These are phyloP conservation scores for Fonticula alba DNA, from an alignment of 78 protist genomes.

Conservation along the genomic window DNA sequence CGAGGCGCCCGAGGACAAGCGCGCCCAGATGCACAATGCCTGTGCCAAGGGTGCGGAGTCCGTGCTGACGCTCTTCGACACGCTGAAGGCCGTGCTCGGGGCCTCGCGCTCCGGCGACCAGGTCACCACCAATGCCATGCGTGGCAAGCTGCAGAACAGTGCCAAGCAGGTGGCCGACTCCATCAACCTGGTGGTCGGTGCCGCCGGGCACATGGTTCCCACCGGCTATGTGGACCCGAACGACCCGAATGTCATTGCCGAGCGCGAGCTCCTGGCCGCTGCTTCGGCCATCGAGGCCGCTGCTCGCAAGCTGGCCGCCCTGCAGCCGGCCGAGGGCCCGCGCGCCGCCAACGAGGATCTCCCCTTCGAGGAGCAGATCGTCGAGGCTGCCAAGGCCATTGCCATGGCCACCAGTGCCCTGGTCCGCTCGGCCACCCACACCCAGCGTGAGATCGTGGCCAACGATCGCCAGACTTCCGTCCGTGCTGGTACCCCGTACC, in stretches of 20 bases:
- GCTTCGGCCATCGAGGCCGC: conserved; percentile 24
- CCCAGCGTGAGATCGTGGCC: conserved; percentile 46
- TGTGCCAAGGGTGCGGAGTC: neutral
- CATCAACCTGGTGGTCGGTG: neutral
- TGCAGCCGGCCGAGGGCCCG: conserved; percentile 6
- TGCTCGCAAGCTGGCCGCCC: conserved; percentile 14
- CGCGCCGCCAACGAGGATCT: conserved; percentile 5
- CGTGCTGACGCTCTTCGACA: neutral
- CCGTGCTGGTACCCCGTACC: conserved; percentile 24
- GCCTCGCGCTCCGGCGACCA: no score
- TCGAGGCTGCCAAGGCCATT: conserved; percentile 66
- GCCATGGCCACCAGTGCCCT: conserved; percentile 34
- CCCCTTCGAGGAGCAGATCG: conserved; percentile 37
- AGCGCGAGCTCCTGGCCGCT: conserved; percentile 16
- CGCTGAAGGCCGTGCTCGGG: neutral
- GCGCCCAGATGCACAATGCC: no score
- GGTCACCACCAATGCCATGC: neutral
- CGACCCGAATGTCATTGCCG: conserved; percentile 22
- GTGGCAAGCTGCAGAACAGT: neutral
- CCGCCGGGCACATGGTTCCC: neutral
- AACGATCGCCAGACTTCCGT: no score
- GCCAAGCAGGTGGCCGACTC: conserved; percentile 3
- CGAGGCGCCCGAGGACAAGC: no score
- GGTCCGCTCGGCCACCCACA: conserved; percentile 42
- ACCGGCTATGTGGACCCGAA: conserved; percentile 7